phyloP scores from a whole-genome alignment of 2,329 filamentous ascomycete species.

The Colletotrichum sp. region DNA sequence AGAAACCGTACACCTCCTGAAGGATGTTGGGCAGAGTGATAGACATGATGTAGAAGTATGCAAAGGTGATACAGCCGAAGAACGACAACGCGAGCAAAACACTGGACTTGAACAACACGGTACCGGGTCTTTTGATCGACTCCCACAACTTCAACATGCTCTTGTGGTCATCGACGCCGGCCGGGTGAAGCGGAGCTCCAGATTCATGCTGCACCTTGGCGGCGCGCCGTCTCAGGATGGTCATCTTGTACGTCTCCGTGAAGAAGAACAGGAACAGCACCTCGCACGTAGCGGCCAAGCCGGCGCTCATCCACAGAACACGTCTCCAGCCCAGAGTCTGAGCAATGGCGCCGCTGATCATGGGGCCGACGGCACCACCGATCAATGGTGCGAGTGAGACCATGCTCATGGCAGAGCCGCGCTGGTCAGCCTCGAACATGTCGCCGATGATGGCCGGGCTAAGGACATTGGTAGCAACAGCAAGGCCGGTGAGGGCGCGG shows the following conservation, averaged over 20 bases:
- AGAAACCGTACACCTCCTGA: conserved; percentile 50
- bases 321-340: conserved; percentile 60
- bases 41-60: conserved; percentile 58
- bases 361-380: conserved; percentile 62
- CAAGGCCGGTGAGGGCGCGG: conserved; percentile 64
- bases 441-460: conserved; percentile 70
- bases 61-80: conserved; percentile 53
- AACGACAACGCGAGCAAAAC: conserved; percentile 57
- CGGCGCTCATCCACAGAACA: conserved; percentile 55
- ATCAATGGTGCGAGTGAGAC: conserved; percentile 62
- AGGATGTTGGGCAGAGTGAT: conserved; percentile 59
- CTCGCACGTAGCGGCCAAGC: conserved; percentile 53
- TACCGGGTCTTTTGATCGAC: conserved; percentile 50
- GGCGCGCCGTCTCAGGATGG: conserved; percentile 54
- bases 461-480: conserved; percentile 68
- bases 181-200: conserved; percentile 20
- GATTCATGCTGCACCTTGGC: conserved; percentile 33
- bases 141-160: conserved; percentile 37
- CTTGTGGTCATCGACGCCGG: conserved; percentile 24
- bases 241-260: conserved; percentile 66
- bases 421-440: conserved; percentile 61
- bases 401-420: conserved; percentile 63
- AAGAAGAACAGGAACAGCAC: conserved; percentile 56
- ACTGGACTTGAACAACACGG: conserved; percentile 52
- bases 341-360: conserved; percentile 59